Evolutionary conservation across 2,329 filamentous ascomycete species (phyloP), one percentile per base, ranked within the genome.

Genomic region (Trichoderma koningiopsis): DNA sequence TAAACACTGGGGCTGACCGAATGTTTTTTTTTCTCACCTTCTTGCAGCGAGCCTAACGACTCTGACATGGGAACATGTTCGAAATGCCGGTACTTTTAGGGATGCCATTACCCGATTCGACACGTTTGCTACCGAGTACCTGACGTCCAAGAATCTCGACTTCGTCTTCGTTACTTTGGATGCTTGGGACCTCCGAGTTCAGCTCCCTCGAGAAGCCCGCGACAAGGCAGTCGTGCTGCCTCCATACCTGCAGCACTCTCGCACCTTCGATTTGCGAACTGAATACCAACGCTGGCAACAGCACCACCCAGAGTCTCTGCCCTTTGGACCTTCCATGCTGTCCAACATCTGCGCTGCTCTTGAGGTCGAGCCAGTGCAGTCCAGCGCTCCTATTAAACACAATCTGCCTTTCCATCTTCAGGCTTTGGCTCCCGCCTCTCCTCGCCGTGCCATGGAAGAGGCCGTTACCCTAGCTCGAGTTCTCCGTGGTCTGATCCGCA

Each of bases 211-310:
- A 72, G 96, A 99, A 84, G 96, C 96, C 78, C 93, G 96, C 76
- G 96, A 99, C 84, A 99, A 99, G 87, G 92, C 94, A 74, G 96
- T 98, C 53, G 96, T 98, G 63, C 88, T 99, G 43, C 96, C 96
- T 27, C 92, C 95, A 11, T 99, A 99, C 81, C 88, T 99, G 70
- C 96, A 99, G 84, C 96, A 99, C 84, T 97, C 96, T 49, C 91
- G 96, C 71, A 97, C 95, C 69, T 99, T 98, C 79, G 96, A 98
- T 79, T 88, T 99, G 69, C 92, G 96, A 72, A 97, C 94, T 76
- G 96, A 99, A 83, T 99, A 99, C 80, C 94, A 97, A 83, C 89
- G 94, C 79, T 99, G 96, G 94, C 96, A 98, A 82, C 93, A 96
- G 77, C 95, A 98, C 81, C 96, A 99, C 78, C 96, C 96, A 49